Evolutionary conservation across 345 rosid species (phyloP).

Genomic region (Jatropha curcas): DNA sequence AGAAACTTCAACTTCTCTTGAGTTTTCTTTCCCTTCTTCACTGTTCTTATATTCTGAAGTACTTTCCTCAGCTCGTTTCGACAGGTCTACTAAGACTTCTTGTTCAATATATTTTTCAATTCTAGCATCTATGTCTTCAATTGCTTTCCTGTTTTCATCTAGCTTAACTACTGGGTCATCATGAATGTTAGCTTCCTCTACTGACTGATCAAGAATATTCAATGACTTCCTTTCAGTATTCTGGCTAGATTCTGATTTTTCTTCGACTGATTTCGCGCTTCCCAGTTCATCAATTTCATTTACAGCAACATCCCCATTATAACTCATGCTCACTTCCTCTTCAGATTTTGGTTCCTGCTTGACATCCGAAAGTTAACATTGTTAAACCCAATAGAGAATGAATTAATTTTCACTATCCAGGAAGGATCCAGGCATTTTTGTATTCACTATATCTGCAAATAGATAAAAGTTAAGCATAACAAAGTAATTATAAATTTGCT

Average conservation of each 20-base stretch:
- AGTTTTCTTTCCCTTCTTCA: neutral
- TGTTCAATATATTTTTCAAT: constrained; percentile 7
- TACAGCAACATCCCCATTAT: constrained; percentile 19
- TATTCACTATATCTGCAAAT: neutral
- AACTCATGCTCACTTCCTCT: constrained; percentile 32
- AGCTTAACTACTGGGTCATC: constrained; percentile 12
- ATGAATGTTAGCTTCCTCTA: constrained; percentile 35
- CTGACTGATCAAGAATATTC: constrained; percentile 25
- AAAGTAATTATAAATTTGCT: neutral
- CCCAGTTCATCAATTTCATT: neutral
- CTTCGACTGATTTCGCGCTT: constrained; percentile 9
- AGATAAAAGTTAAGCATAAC: constrained; percentile 2
- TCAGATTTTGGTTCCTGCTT: constrained; percentile 45
- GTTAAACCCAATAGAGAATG: neutral
- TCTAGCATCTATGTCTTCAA: neutral
- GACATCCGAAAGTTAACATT: constrained; percentile 1
- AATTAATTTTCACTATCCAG: neutral
- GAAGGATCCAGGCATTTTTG: neutral
- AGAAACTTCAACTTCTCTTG: constrained; percentile 28
- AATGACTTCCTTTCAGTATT: constrained; percentile 10
- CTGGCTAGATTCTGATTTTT: constrained; percentile 22
- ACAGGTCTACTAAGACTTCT: constrained; percentile 9
- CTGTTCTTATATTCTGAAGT: constrained; percentile 12
- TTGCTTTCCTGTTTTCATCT: constrained; percentile 11
- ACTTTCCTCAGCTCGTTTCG: constrained; percentile 29